Conservation (phyloP, 2,329 filamentous ascomycete genomes). For the Periconia digitata region DNA sequence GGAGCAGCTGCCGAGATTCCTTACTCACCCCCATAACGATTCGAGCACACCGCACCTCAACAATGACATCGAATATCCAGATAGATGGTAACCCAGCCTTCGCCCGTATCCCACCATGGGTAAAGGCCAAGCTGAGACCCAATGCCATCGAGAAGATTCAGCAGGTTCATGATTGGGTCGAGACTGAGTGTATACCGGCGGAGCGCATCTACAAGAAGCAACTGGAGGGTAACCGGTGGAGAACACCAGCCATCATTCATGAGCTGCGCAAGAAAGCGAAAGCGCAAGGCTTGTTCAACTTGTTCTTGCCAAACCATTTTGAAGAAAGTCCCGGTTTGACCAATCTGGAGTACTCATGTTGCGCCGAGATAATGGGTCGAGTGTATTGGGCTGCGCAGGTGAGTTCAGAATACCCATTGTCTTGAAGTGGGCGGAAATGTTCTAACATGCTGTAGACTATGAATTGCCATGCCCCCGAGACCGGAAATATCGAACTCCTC, state of each 20-base stretch:
- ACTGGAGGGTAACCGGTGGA: constrained; percentile 38
- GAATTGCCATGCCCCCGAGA: constrained; percentile 53
- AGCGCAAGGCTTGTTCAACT: constrained; percentile 42
- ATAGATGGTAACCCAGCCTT: constrained; percentile 41
- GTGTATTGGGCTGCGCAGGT: constrained; percentile 51
- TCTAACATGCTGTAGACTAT: constrained; percentile 37
- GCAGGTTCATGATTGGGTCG: constrained; percentile 48
- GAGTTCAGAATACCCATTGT: constrained; percentile 1
- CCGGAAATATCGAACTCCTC: constrained; percentile 56
- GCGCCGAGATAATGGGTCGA: constrained; percentile 50
- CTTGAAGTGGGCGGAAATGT: neutral
- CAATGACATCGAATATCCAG: constrained; percentile 21
- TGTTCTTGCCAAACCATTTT: constrained; percentile 47
- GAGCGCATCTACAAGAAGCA: constrained; percentile 48
- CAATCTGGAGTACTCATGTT: constrained; percentile 51
- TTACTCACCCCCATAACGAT: constrained; percentile 10
- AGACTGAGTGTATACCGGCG: constrained; percentile 48
- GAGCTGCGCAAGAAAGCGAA: constrained; percentile 48
- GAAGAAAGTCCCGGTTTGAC: constrained; percentile 48
- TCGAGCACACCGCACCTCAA: neutral
- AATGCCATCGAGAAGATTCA: constrained; percentile 48
- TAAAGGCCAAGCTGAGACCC: constrained; percentile 54
- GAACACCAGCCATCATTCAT: constrained; percentile 45
- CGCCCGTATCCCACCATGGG: constrained; percentile 46
- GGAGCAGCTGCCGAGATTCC: constrained; percentile 4